Conservation (phyloP, 306 rosid genomes). For the Echinosophora koreensis region DNA sequence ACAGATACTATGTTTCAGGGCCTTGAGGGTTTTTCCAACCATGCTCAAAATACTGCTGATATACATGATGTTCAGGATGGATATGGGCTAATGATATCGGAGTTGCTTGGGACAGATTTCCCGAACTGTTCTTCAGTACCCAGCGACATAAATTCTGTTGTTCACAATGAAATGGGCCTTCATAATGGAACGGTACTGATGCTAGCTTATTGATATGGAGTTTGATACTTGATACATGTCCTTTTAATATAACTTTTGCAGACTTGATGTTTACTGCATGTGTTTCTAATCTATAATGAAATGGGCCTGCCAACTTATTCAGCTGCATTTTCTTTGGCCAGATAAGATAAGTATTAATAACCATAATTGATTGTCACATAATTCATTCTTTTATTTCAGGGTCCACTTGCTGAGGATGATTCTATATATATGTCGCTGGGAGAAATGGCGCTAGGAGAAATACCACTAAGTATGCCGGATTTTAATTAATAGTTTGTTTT, state of each 20-base stretch:
- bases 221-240: constrained; percentile 39
- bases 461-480: constrained; percentile 84
- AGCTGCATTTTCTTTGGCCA: constrained; percentile 38
- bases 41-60: constrained; percentile 66
- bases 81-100: constrained; percentile 92
- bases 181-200: constrained; percentile 73
- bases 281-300: constrained; percentile 35
- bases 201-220: constrained; percentile 41
- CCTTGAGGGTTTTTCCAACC: constrained; percentile 78
- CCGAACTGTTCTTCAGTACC: constrained; percentile 82
- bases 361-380: constrained; percentile 7
- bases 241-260: constrained; percentile 39
- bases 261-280: constrained; percentile 43
- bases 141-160: constrained; percentile 71
- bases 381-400: constrained; percentile 69
- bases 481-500: constrained; percentile 63
- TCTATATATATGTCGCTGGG: constrained; percentile 96
- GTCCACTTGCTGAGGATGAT: constrained; percentile 86
- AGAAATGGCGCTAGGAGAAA: constrained; percentile 98
- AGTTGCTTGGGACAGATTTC: constrained; percentile 81
- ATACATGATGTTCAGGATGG: constrained; percentile 90
- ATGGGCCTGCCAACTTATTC: constrained; percentile 31
- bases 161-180: constrained; percentile 79
- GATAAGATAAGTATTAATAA: constrained; percentile 35
- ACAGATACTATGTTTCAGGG: constrained; percentile 68